Evolutionary conservation across 805 yeast species (phyloP), one percentile per base, ranked within the genome.

Genomic region (Grigorovia transvaalensis): DNA sequence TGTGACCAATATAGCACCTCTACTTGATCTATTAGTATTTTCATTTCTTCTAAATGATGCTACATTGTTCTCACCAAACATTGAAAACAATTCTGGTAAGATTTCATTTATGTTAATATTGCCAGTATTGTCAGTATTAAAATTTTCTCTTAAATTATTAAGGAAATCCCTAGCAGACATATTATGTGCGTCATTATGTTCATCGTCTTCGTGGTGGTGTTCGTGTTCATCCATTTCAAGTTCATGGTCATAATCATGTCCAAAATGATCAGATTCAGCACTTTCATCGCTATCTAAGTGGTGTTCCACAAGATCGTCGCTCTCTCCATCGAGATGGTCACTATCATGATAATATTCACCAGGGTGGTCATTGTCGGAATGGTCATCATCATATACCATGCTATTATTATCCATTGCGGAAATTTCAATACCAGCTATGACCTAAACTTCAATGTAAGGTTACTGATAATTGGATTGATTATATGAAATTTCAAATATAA

Each of bases 351-450:
- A 38, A 27, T 56, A 48, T 2, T 47, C 46, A 17, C 41, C 40
- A n/a, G n/a, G 35, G 20, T 50, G 42, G 35, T 38, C 17, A 15
- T 20, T 15, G 9, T 38, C 42, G 9, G 17, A 38, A 38, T 38
- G 42, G 48, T 64, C 71, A 51, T 99, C 99, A 69, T 93, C 91
- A 30, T 86, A 96, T 65, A 89, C 91, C 62, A 70, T 47, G 50
- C 80, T 77, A 1, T 85, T 75, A 30, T 78, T 81, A 19, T 74
- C 79, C 46, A 82, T 74, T 47, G 73, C 73, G 63, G 88, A 85
- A 0, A 13, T 38, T n/a, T 38, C 42, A 7, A 38, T 38, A 13
- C 15, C 42, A 2, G 91, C 81, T 13, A 85, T 74, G 6, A 77
- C 27, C 27, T 6, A 23, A 23, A 23, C 6, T 23, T 23, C 27